Conservation (phyloP, 345 rosid genomes). For the Populus deltoides region DNA sequence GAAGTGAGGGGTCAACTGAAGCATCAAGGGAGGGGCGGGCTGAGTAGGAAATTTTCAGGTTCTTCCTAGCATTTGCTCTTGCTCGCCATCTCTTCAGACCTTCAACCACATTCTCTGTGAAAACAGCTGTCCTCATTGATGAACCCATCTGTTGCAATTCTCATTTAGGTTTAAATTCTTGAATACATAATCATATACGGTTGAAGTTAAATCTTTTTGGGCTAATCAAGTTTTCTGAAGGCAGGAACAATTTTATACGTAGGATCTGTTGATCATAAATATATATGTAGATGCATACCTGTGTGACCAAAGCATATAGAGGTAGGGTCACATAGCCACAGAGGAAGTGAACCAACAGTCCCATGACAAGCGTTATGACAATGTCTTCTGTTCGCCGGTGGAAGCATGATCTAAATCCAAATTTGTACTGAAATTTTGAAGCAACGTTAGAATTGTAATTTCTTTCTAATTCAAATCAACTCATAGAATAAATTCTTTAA, state of each 20-base stretch:
- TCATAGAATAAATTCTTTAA: background rate
- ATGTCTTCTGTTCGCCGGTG: slow-evolving; percentile 42
- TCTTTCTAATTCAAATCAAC: background rate
- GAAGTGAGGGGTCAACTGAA: slow-evolving; percentile 10
- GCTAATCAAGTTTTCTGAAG: background rate
- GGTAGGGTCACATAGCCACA: slow-evolving; percentile 65
- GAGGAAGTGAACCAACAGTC: slow-evolving; percentile 43
- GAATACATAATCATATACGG: background rate
- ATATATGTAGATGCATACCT: slow-evolving; percentile 28
- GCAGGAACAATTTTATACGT: background rate
- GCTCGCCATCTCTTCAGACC: slow-evolving; percentile 52
- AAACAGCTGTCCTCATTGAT: slow-evolving; percentile 44
- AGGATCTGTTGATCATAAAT: background rate
- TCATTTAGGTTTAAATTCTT: background rate
- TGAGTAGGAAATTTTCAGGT: slow-evolving; percentile 1
- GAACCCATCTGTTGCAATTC: slow-evolving; percentile 51
- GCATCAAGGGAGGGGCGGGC: slow-evolving; percentile 7
- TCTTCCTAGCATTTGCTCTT: slow-evolving; percentile 40
- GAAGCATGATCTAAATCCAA: slow-evolving; percentile 59
- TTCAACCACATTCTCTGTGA: slow-evolving; percentile 35
- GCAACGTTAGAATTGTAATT: background rate
- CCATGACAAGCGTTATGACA: slow-evolving; percentile 44
- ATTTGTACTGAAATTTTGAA: slow-evolving; percentile 42
- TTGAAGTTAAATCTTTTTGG: background rate
- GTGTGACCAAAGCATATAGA: slow-evolving; percentile 60